Conservation (phyloP, 139 green algal genomes). For the Auxenochlorella pyrenoidosa region DNA sequence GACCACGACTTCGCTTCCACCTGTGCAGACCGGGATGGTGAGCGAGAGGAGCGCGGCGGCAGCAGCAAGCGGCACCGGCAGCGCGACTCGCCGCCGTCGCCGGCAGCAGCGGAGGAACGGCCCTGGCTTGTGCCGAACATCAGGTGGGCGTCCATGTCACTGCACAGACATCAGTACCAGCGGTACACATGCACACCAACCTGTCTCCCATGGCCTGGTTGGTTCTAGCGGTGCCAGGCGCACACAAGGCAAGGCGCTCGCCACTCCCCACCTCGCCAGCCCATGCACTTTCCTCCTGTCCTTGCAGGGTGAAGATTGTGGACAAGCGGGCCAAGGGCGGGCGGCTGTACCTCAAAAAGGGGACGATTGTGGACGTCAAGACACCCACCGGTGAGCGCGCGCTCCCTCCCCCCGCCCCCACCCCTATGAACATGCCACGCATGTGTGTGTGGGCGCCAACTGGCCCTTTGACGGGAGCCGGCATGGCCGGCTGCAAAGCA, state of each 20-base stretch:
- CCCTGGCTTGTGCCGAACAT: slow-evolving; percentile 72
- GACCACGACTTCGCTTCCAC: neutral
- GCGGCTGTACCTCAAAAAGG: slow-evolving; percentile 84
- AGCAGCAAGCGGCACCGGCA: slow-evolving; percentile 14
- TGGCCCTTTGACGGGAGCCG: too few species aligned
- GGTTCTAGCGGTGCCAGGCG: too few species aligned
- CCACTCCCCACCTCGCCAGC: too few species aligned
- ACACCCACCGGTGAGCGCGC: slow-evolving; percentile 40
- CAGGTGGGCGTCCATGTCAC: too few species aligned
- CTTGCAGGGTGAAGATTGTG: slow-evolving; percentile 60
- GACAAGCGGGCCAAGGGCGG: slow-evolving; percentile 73
- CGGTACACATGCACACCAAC: too few species aligned
- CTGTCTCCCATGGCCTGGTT: too few species aligned
- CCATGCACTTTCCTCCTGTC: too few species aligned
- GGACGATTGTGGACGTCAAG: slow-evolving; percentile 74
- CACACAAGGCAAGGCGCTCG: too few species aligned
- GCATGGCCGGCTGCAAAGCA: too few species aligned
- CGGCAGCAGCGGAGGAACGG: neutral
- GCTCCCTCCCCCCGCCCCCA: neutral
- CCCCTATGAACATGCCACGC: too few species aligned
- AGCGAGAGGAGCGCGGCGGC: neutral
- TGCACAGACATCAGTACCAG: too few species aligned
- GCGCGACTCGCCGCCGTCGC: neutral
- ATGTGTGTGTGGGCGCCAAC: too few species aligned
- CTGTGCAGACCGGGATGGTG: neutral